Percentiles rank a stretch among this genome's conserved stretches.
Conservation (phyloP, 345 rosid genomes). For the Mercurialis annua region DNA sequence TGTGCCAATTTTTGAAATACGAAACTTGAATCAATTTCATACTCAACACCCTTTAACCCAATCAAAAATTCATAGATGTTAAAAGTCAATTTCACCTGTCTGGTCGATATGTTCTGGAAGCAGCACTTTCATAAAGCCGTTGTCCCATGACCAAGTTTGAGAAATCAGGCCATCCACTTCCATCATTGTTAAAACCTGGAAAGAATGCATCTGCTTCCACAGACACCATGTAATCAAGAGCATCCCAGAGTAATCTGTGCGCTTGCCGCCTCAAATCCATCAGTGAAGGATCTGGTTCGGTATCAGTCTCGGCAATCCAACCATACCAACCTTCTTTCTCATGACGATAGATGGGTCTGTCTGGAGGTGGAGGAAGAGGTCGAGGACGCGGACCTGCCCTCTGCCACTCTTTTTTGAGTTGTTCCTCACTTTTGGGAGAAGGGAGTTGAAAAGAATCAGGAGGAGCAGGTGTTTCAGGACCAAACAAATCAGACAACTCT, state of each 20-base stretch:
- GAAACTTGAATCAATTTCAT: background rate
- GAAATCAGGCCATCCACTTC: slow-evolving; percentile 88
- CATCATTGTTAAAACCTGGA: slow-evolving; percentile 86
- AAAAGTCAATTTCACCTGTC: slow-evolving; percentile 57
- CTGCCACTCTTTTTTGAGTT: slow-evolving; percentile 81
- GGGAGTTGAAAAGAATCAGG: slow-evolving; percentile 39
- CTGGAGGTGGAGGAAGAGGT: slow-evolving; percentile 99
- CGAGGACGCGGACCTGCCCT: slow-evolving; percentile 96
- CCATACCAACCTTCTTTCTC: slow-evolving; percentile 99
- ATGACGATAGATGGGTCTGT: slow-evolving; percentile 82
- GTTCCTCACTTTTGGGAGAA: slow-evolving; percentile 55
- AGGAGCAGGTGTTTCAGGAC: slow-evolving; percentile 77
- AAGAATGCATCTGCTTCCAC: slow-evolving; percentile 90
- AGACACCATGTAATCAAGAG: slow-evolving; percentile 87
- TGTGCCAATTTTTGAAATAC: background rate
- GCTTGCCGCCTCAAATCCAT: slow-evolving; percentile 80
- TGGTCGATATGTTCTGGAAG: slow-evolving; percentile 81
- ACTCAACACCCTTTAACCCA: background rate
- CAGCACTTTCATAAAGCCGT: slow-evolving; percentile 81
- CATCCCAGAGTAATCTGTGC: slow-evolving; percentile 90
- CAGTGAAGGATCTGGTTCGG: slow-evolving; percentile 79
- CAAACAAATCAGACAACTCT: slow-evolving; percentile 70
- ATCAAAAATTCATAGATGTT: background rate
- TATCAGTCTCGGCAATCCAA: slow-evolving; percentile 76
- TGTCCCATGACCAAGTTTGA: slow-evolving; percentile 98